Evolutionary conservation across 208 protist genomes (phyloP), one percentile per base, ranked within the genome.

Genomic region (Naegleria fowleri): DNA sequence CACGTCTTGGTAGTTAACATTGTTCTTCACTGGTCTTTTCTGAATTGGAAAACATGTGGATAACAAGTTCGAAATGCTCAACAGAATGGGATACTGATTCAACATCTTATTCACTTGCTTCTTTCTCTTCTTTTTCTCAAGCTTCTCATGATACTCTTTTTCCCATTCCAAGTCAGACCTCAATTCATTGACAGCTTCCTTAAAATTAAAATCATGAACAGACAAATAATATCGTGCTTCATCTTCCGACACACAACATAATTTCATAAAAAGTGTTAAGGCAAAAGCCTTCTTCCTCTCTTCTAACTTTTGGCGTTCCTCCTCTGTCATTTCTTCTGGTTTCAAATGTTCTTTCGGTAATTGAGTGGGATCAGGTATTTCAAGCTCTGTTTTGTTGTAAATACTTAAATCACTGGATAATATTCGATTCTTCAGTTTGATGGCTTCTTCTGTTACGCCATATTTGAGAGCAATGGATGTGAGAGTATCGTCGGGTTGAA

Each of bases 351-450:
- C 67, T 79, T 25, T 25, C 9, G 67, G 67, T 36, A 79, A 33
- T 79, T 79, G 67, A 15, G 67, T 79, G 29, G 67, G 67, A 9
- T 79, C 67, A 13, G 67, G 67, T 36, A 79, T 79, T 25, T 36
- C 25, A 36, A 79, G 67, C n/a, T 79, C 67, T 36, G 25, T 79
- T 33, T 79, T 79, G 9, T 36, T 36, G 9, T 79, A 79, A 6
- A 79, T 36, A 36, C 25, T 36, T 36, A 79, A 36, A 79, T 79
- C 67, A 36, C 29, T 36, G 9, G 19, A 19, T n/a, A 79, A 36
- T n/a, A 79, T 79, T 79, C 67, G 19, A 79, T 79, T 79, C n/a
- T 79, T 29, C 29, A 79, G n/a, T 79, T 79, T 79, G 36, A 79
- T 79, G 19, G 67, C 16, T n/a, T 79, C 67, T 36, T 79, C 67